Percentiles rank a stretch among this genome's conserved stretches.
These are phyloP conservation scores for Arabis hirsuta DNA, from an alignment of 345 rosid genomes.

Conservation along the genomic window DNA sequence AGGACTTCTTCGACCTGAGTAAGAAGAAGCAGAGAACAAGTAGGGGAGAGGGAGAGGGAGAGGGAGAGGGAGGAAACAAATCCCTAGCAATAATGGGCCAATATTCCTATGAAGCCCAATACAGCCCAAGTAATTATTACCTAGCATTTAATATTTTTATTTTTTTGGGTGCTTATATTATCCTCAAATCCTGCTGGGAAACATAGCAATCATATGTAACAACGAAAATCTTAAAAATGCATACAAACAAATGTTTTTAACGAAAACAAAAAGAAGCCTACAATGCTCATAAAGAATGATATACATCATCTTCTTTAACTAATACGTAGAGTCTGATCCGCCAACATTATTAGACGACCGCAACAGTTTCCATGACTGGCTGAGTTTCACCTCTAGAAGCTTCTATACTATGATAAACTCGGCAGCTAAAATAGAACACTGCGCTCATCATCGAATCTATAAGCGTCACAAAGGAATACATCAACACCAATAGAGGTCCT, in stretches of 20 bases:
- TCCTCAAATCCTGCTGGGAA: neutral
- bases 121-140: no score
- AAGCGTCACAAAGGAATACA: slow-evolving; percentile 87
- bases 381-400: slow-evolving; percentile 50
- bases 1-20: no score
- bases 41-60: no score
- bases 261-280: slow-evolving; percentile 2
- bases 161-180: no score
- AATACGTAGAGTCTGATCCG: neutral
- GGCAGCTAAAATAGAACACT: slow-evolving; percentile 88
- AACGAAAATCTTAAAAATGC: neutral
- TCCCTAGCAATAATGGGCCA: no score
- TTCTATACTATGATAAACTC: slow-evolving; percentile 60
- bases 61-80: no score
- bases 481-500: slow-evolving; percentile 84
- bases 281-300: neutral
- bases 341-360: slow-evolving; percentile 29
- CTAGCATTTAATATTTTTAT: no score
- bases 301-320: slow-evolving; percentile 19
- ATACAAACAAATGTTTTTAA: neutral
- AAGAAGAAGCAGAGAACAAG: no score
- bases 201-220: slow-evolving; percentile 8
- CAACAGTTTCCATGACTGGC: slow-evolving; percentile 56
- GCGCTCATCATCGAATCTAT: slow-evolving; percentile 84
- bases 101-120: no score